Evolutionary conservation across 345 rosid species (phyloP), one percentile per base, ranked within the genome.

Genomic region (Rhodamnia argentea): DNA sequence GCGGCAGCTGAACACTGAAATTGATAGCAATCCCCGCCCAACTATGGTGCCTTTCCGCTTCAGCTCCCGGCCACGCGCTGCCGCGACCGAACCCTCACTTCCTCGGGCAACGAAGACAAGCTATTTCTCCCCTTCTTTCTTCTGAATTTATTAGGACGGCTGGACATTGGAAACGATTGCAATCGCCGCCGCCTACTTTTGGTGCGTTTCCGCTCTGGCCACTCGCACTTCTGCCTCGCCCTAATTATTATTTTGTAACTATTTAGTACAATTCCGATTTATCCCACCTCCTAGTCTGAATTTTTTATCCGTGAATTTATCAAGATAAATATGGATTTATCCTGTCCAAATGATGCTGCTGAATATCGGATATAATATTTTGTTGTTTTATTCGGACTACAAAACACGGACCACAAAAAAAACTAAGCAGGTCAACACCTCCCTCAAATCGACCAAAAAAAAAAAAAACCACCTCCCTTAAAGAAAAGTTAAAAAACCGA

Each of bases 151-250:
- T 51, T 7, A 20, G 40, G 50, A 10, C 24, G 52, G 29, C 13
- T 5, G 37, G 47, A 1, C 10, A 14, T 24, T 26, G 44, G 6
- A 64, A 64, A 1, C 3, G 76, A 64, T 42, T 23, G 0, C 47
- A 14, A 16, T 57, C 52, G 13, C 52, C 9, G 40, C 42, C 75
- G 11, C 75, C 75, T 62, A 14, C 12, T 29, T 29, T 62, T 62
- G 75, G 75, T 62, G 75, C 75, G 22, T 29, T 29, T 27, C 40
- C 75, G 88, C 84, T 82, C 27, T 10, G 0, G 42, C 96, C 94
- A 89, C 87, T 92, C 95, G 0, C 76, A 50, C 86, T 90, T 93
- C 37, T 91, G 94, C 10, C 4, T 87, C 57, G 37, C 76, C 76
- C 97, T 88, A 86, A 90, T 88, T 91, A 47, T 47, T 47, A 40